These are phyloP conservation scores for Heracleum sosnowskyi DNA, from an alignment of 129 eudicot genomes.

Conservation along the genomic window DNA sequence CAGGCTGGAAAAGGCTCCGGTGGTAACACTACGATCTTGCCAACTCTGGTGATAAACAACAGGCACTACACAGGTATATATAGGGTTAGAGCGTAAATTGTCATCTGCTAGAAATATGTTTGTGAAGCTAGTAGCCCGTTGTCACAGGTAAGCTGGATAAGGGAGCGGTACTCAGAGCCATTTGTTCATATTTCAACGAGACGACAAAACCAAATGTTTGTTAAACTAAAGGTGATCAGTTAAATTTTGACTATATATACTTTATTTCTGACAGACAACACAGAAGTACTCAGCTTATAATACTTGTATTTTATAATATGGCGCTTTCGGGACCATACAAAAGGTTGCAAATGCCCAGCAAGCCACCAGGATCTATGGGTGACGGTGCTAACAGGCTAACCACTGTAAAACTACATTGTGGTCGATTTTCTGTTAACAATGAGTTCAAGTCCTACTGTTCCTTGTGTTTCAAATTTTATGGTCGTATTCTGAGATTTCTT, in stretches of 20 bases:
- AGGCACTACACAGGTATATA: constrained; percentile 79
- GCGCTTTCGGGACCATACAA: not conserved
- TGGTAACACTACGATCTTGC: constrained; percentile 83
- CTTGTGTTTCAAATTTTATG: not conserved
- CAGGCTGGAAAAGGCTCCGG: constrained; percentile 83
- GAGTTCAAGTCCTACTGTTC: not conserved
- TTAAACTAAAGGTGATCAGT: constrained; percentile 43
- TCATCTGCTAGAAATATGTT: constrained; percentile 1
- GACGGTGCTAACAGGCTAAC: not conserved
- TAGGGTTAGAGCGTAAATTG: constrained; percentile 3
- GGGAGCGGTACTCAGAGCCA: constrained; percentile 85
- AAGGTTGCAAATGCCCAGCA: not conserved
- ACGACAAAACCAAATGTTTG: constrained; percentile 74
- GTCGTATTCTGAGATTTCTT: not conserved
- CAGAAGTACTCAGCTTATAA: not conserved
- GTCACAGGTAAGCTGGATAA: constrained; percentile 77
- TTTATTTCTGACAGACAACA: not conserved
- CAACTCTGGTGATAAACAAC: constrained; percentile 82
- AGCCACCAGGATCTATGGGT: not conserved
- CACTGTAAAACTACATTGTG: not conserved
- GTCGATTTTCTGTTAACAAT: not conserved
- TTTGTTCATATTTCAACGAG: constrained; percentile 92
- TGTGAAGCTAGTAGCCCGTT: constrained; percentile 5
- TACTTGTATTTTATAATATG: not conserved
- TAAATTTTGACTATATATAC: no score